A percentile compares a stretch with the other conserved stretches of the same genome.
These are phyloP conservation scores for Penium margaritaceum DNA, from an alignment of 139 green algal genomes.

Conservation along the genomic window DNA sequence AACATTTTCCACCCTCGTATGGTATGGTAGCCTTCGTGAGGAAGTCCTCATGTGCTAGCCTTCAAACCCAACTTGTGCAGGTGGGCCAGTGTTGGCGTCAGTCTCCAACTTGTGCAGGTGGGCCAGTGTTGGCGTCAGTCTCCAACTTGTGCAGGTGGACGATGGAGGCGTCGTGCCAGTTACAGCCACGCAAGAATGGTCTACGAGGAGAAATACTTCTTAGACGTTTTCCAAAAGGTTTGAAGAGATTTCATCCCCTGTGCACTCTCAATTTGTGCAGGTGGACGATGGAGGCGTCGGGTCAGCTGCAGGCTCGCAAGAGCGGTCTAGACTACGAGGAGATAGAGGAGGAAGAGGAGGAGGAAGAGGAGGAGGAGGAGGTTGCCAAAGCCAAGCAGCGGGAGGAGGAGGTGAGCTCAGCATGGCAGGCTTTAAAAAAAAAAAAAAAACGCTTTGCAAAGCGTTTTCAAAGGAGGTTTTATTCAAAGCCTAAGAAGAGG, in stretches of 20 bases:
- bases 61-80: no score
- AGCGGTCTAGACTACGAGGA: constrained; percentile 41
- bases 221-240: neutral
- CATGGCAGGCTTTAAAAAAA: neutral
- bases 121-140: no score
- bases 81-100: no score
- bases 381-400: neutral
- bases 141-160: no score
- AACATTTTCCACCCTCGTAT: no score
- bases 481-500: neutral
- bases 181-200: no score
- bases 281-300: constrained; percentile 37
- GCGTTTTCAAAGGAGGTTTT: no score
- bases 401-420: neutral
- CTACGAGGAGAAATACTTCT: no score
- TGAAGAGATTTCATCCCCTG: neutral
- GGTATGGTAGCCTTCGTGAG: no score
- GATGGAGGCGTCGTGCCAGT: no score
- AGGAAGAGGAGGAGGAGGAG: constrained; percentile 29
- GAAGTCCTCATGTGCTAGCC: no score
- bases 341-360: constrained; percentile 43
- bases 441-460: neutral
- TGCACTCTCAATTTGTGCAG: neutral
- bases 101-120: no score
- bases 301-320: constrained; percentile 26